These are phyloP conservation scores for Cystobasidiaceae sp. DNA, from an alignment of 1,284 basidiomycete genomes.

Conservation along the genomic window DNA sequence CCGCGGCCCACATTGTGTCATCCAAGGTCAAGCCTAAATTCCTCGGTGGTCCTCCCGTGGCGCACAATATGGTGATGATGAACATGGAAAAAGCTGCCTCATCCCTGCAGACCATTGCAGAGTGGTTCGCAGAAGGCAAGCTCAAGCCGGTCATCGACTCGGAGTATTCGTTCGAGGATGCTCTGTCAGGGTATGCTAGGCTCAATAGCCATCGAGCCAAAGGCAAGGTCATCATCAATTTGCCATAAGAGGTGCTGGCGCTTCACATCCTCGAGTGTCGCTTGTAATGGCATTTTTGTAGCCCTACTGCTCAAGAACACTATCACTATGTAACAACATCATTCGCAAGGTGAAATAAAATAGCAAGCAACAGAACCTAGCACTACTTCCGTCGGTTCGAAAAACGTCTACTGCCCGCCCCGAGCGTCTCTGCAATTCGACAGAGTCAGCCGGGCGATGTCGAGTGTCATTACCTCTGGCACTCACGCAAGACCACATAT, in stretches of 20 bases:
- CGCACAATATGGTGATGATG: slow-evolving; percentile 42
- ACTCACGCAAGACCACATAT: no score
- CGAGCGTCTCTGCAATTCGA: no score
- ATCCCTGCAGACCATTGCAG: slow-evolving; percentile 35
- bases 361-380: no score
- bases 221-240: slow-evolving; percentile 57
- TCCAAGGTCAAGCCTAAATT: not conserved
- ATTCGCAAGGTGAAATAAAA: no score
- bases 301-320: no score
- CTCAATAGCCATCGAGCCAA: slow-evolving; percentile 56
- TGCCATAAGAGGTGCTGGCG: slow-evolving; percentile 14
- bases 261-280: no score
- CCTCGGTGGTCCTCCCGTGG: slow-evolving; percentile 7
- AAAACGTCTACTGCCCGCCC: no score
- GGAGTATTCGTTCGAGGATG: slow-evolving; percentile 57
- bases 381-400: no score
- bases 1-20: not conserved
- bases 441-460: no score
- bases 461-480: no score
- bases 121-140: slow-evolving; percentile 53
- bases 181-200: slow-evolving; percentile 57
- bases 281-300: no score
- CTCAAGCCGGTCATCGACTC: slow-evolving; percentile 61
- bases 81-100: slow-evolving; percentile 38
- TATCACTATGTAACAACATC: no score